Conservation (phyloP, 1,284 basidiomycete genomes). For the Gomphus bonarii region DNA sequence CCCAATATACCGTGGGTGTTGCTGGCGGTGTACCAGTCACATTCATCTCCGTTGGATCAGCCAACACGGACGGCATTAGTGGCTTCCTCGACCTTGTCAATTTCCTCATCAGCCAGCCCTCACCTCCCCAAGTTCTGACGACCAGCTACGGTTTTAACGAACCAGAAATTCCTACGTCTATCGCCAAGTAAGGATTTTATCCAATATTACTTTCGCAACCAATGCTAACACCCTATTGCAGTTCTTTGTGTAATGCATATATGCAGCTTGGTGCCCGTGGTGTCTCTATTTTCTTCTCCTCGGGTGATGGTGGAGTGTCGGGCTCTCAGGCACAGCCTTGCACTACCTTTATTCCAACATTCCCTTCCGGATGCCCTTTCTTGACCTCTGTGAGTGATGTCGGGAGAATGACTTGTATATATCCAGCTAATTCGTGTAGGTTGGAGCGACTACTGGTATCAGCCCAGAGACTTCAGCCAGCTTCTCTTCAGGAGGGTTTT, state of each 20-base stretch:
- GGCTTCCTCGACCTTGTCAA: constrained; percentile 27
- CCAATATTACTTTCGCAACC: neutral
- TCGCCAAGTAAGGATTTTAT: constrained; percentile 1
- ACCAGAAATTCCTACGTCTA: neutral
- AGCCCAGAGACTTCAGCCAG: constrained; percentile 19
- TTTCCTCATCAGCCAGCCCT: constrained; percentile 18
- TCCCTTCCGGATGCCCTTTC: constrained; percentile 25
- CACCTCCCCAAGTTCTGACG: constrained; percentile 19
- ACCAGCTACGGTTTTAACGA: constrained; percentile 10
- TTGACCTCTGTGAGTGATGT: constrained; percentile 21
- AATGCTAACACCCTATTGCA: neutral
- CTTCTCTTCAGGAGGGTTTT: constrained; percentile 40
- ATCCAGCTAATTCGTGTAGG: constrained; percentile 2
- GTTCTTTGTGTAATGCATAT: constrained; percentile 16
- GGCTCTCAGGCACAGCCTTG: constrained; percentile 6
- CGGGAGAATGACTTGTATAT: too few relatives aligned
- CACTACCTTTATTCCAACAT: constrained; percentile 11
- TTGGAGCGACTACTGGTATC: constrained; percentile 20
- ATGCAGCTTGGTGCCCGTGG: constrained; percentile 17
- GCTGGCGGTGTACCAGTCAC: constrained; percentile 16
- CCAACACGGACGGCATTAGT: constrained; percentile 14
- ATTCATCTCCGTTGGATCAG: constrained; percentile 17
- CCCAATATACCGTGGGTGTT: constrained; percentile 27
- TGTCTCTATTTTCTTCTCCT: constrained; percentile 17
- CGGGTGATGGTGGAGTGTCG: constrained; percentile 20